Conservation (phyloP, 2,329 filamentous ascomycete genomes). For the Monosporascus sp. region DNA sequence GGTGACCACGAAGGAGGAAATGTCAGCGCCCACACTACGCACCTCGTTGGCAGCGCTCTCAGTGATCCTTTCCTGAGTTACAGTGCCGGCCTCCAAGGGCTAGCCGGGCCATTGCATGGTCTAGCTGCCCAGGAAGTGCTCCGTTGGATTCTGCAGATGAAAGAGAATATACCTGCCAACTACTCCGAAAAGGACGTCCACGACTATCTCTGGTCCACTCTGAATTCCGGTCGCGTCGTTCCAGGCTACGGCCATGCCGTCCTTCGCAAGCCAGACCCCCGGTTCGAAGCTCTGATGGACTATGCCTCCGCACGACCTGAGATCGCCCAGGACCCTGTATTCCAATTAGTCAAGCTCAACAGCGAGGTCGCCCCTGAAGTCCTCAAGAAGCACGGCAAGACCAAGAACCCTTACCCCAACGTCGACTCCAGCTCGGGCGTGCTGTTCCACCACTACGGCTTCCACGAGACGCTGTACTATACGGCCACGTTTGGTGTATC, state of each 20-base stretch:
- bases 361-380: slow-evolving; percentile 86
- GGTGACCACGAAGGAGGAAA: slow-evolving; percentile 98
- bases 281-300: slow-evolving; percentile 95
- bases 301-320: slow-evolving; percentile 81
- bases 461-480: slow-evolving; percentile 96
- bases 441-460: slow-evolving; percentile 96
- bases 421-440: slow-evolving; percentile 92
- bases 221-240: slow-evolving; percentile 90
- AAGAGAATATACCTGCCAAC: slow-evolving; percentile 71
- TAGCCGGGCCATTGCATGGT: slow-evolving; percentile 87
- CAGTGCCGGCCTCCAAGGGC: slow-evolving; percentile 88
- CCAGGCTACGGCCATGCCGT: slow-evolving; percentile 95
- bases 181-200: slow-evolving; percentile 79
- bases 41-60: slow-evolving; percentile 89
- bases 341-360: slow-evolving; percentile 91
- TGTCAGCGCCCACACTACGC: slow-evolving; percentile 90
- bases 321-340: slow-evolving; percentile 82
- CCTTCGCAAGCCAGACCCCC: slow-evolving; percentile 91
- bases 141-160: slow-evolving; percentile 95
- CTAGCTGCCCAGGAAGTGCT: slow-evolving; percentile 96
- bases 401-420: slow-evolving; percentile 96
- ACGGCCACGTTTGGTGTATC: slow-evolving; percentile 66
- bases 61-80: slow-evolving; percentile 95
- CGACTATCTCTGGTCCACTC: slow-evolving; percentile 85
- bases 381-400: slow-evolving; percentile 93